Evolutionary conservation across 495 filamentous ascomycete species (phyloP), one percentile per base, ranked within the genome.

Genomic region (Evansstolkia leycettana): DNA sequence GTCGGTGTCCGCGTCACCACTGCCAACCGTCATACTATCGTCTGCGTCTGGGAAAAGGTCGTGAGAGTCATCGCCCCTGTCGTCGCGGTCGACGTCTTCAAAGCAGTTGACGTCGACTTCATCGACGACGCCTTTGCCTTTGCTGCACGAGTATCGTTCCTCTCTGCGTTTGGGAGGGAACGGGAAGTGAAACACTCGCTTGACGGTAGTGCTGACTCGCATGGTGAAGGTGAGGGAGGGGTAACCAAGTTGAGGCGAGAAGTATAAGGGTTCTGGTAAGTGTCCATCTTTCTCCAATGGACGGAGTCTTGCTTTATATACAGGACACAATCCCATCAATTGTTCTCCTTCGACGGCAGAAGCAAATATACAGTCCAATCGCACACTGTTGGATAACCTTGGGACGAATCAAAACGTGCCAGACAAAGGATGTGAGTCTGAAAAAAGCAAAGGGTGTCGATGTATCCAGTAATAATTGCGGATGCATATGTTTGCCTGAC

Each of bases 181-280:
- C 17, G 43, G 37, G 17, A 53, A 36, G 32, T 34, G 37, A 17
- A 47, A 40, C 39, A 52, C 30, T 36, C 42, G 44, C 19, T 43
- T 49, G 44, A 53, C 34, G 10, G 39, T 44, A 20, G 26, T 41
- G 19, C 33, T 41, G 28, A 41, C 37, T 9, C 43, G 33, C 46
- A 49, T 53, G 20, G 9, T 23, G 20, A 23, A 9, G 20, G n/a
- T n/a, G n/a, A n/a, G 9, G 20, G 20, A 23, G 4, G 20, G 20
- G 9, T 9, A 23, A 5, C 9, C 20, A 23, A 23, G 9, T n/a
- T n/a, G 20, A 23, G 20, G 20, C 20, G 20, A 23, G 20, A n/a
- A n/a, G n/a, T n/a, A n/a, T n/a, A n/a, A n/a, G n/a, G n/a, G n/a
- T n/a, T 28, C 25, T 28, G 25, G 8, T 8, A 28, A 28, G 25